Conservation (phyloP, 1,284 basidiomycete species). For the Ceratobasidium sp. region DNA sequence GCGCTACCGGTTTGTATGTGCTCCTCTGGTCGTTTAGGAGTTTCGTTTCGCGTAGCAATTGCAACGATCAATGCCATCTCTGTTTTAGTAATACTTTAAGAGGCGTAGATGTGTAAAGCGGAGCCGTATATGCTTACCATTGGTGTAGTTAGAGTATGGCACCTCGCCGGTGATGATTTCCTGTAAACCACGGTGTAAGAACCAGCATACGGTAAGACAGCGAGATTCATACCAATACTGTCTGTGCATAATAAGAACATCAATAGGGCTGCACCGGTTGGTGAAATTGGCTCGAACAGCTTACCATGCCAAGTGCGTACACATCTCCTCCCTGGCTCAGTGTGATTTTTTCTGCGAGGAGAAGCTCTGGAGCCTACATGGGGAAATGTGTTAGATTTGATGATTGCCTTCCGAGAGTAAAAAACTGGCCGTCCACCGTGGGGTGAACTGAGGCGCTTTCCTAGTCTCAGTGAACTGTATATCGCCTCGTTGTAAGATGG, state of each 20-base stretch:
- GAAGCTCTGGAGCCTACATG: slow-evolving; percentile 1
- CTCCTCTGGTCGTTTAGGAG: slow-evolving; percentile 6
- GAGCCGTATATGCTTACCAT: background rate
- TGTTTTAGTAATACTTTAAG: background rate
- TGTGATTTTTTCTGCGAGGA: background rate
- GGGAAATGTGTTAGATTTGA: no score
- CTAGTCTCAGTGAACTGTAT: background rate
- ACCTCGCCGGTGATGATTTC: slow-evolving; percentile 15
- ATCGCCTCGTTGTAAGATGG: background rate
- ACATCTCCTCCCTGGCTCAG: background rate
- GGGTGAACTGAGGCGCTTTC: background rate
- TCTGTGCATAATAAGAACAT: no score
- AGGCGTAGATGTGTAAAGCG: background rate
- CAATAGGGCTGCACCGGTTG: no score
- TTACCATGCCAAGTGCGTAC: no score
- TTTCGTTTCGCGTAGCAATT: no score
- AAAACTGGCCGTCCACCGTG: background rate
- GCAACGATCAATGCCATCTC: background rate
- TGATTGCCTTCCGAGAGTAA: background rate
- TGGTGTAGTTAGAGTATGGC: background rate
- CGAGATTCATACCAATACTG: background rate
- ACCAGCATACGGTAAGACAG: no score
- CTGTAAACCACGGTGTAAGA: background rate
- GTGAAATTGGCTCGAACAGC: no score
- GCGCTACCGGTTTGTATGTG: background rate